Conservation (phyloP, 768 basidiomycete species). For the Auricularia auricula-judae region DNA sequence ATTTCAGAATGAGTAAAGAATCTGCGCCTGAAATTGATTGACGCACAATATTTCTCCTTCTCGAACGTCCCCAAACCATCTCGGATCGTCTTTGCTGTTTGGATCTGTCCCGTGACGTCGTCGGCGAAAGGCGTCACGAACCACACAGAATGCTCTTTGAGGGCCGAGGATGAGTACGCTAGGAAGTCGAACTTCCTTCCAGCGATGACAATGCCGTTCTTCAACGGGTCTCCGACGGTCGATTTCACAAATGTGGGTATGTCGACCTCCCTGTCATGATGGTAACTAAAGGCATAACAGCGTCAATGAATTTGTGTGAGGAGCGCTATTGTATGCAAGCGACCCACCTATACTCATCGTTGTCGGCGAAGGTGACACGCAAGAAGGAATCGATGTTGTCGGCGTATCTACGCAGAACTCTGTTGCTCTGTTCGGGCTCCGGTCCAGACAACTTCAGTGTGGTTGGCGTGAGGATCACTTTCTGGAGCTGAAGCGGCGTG, state of each 20-base stretch:
- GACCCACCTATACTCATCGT: conserved; percentile 34
- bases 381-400: conserved; percentile 43
- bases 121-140: conserved; percentile 49
- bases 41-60: conserved; percentile 11
- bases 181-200: conserved; percentile 49
- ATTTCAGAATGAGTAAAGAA: conserved; percentile 22
- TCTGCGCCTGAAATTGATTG: neutral
- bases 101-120: conserved; percentile 12
- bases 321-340: too few relatives aligned
- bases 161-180: conserved; percentile 63
- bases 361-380: conserved; percentile 53
- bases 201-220: conserved; percentile 40
- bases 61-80: conserved; percentile 42
- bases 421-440: conserved; percentile 47
- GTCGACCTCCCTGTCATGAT: conserved; percentile 44
- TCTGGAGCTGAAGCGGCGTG: neutral
- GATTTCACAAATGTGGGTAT: conserved; percentile 35
- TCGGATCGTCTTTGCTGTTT: conserved; percentile 43
- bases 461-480: conserved; percentile 42
- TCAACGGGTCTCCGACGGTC: conserved; percentile 35
- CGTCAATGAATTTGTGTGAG: too few relatives aligned
- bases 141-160: conserved; percentile 60
- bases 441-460: conserved; percentile 42
- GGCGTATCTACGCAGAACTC: conserved; percentile 44
- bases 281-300: neutral